Conservation (phyloP, 441 rosid genomes). For the Adansonia madagascariensis region DNA sequence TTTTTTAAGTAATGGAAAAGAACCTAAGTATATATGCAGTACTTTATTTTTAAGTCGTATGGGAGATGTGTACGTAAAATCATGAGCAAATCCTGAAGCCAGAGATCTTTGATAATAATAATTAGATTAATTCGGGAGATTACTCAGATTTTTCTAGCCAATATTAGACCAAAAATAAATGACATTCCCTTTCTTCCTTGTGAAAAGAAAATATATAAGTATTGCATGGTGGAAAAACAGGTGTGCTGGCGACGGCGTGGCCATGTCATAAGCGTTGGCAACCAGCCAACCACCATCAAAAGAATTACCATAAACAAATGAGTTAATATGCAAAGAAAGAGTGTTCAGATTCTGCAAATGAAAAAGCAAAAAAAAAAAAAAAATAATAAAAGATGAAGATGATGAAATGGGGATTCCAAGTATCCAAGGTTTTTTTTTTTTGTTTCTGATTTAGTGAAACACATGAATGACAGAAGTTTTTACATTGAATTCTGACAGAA, state of each 20-base stretch:
- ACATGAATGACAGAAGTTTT: neutral
- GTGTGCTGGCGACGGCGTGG: conserved; percentile 41
- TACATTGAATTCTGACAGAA: neutral
- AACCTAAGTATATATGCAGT: neutral
- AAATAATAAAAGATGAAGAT: neutral
- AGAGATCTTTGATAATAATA: neutral
- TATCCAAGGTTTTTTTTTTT: neutral
- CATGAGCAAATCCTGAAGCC: conserved; percentile 23
- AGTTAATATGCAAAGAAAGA: too few species aligned
- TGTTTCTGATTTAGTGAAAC: neutral
- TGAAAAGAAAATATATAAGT: neutral
- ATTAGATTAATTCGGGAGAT: conserved; percentile 28
- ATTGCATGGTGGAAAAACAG: neutral
- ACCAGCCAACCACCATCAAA: conserved; percentile 2
- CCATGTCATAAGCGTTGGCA: conserved; percentile 11
- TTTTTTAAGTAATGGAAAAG: neutral
- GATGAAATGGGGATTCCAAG: neutral
- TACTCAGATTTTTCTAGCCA: conserved; percentile 25
- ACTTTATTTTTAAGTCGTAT: neutral
- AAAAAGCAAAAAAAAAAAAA: neutral
- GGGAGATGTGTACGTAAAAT: neutral
- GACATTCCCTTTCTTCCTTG: conserved; percentile 15
- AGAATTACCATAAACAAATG: neutral
- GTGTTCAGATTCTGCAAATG: neutral
- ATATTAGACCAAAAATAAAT: conserved; percentile 16